phyloP scores from a whole-genome alignment of 2,329 filamentous ascomycete species.

The Penicillium brevicompactum region DNA sequence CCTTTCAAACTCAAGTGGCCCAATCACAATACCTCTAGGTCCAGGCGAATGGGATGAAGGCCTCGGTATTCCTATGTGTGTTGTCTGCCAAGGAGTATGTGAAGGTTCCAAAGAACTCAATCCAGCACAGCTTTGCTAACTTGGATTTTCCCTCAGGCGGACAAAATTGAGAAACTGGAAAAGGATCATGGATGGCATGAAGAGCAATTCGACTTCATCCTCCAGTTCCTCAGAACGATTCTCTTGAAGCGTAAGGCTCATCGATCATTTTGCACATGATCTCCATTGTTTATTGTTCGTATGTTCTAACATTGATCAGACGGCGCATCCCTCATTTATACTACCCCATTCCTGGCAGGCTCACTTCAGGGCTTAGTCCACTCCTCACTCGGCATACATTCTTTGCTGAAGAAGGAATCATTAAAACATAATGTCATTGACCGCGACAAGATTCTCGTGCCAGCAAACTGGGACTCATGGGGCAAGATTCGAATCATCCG shows the following conservation, averaged over 20 bases:
- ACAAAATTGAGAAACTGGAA: constrained; percentile 88
- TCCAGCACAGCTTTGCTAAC: constrained; percentile 22
- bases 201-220: constrained; percentile 91
- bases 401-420: constrained; percentile 73
- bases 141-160: constrained; percentile 57
- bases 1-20: constrained; percentile 63
- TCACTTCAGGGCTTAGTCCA: constrained; percentile 80
- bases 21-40: constrained; percentile 74
- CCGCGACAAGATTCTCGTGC: constrained; percentile 89
- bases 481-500: constrained; percentile 91
- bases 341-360: constrained; percentile 72
- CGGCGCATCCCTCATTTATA: constrained; percentile 83
- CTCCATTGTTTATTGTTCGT: constrained; percentile 9
- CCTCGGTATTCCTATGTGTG: constrained; percentile 80
- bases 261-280: constrained; percentile 16
- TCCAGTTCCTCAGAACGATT: constrained; percentile 89
- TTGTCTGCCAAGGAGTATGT: constrained; percentile 92
- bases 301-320: constrained; percentile 53
- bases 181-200: constrained; percentile 92
- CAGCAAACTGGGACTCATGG: constrained; percentile 98
- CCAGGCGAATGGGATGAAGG: constrained; percentile 93
- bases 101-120: neutral
- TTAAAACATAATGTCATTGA: constrained; percentile 91
- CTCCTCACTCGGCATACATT: constrained; percentile 83
- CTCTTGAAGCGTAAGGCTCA: constrained; percentile 73